Conservation (phyloP, 306 rosid genomes). For the Lotus japonicus region DNA sequence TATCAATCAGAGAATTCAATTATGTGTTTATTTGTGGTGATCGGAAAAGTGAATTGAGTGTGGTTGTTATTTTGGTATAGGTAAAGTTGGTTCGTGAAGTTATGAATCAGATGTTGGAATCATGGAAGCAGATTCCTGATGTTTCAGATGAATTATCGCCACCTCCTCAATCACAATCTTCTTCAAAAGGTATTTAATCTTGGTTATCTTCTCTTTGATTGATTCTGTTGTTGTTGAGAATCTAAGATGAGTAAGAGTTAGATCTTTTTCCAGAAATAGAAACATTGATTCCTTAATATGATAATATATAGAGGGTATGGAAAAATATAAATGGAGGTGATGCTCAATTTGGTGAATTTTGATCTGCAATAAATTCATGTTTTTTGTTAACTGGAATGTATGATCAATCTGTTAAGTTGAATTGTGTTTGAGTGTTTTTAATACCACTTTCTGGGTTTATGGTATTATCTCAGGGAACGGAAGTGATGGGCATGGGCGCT, state of each 20-base stretch:
- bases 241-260: background rate
- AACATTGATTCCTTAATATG: background rate
- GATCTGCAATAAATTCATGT: background rate
- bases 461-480: conserved; percentile 46
- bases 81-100: conserved; percentile 84
- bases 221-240: background rate
- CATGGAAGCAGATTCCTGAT: conserved; percentile 92
- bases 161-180: conserved; percentile 55
- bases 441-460: conserved; percentile 9
- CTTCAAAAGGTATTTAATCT: conserved; percentile 59
- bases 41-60: conserved; percentile 18
- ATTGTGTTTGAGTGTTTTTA: conserved; percentile 4
- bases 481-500: conserved; percentile 56
- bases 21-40: background rate
- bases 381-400: background rate
- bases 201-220: background rate
- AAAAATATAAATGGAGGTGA: background rate
- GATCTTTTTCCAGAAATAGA: conserved; percentile 17
- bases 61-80: conserved; percentile 30
- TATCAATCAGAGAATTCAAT: no score
- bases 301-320: background rate
- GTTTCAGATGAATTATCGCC: conserved; percentile 65
- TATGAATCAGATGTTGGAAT: conserved; percentile 84
- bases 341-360: background rate
- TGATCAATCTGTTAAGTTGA: conserved; percentile 9